Percentiles rank a stretch among this genome's conserved stretches.
phyloP scores from a whole-genome alignment of 768 basidiomycete species.

The Rhodotorula kratochvilovae region DNA sequence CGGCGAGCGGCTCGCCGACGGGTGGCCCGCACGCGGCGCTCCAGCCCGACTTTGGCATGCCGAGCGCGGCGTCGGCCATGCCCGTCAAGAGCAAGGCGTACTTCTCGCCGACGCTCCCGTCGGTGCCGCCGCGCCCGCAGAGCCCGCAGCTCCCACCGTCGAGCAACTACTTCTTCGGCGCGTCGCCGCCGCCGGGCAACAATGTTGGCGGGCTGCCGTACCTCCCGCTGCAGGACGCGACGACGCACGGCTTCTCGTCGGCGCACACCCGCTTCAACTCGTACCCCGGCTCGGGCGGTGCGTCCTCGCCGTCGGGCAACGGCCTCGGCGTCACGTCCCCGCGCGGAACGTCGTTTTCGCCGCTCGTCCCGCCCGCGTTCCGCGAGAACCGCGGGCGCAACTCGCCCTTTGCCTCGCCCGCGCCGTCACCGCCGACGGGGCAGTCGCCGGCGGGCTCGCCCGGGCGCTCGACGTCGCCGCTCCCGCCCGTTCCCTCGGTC shows the following conservation, averaged over 20 bases:
- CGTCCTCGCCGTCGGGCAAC: not conserved
- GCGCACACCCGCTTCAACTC: slow-evolving; percentile 18
- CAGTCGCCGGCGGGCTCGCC: slow-evolving; percentile 8
- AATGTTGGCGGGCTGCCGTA: not conserved
- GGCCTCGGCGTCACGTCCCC: not conserved
- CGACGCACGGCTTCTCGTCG: not conserved
- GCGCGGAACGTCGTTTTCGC: slow-evolving; percentile 5
- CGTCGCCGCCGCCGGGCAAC: not conserved
- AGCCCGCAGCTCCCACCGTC: slow-evolving; percentile 5
- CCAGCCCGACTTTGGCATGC: slow-evolving; percentile 29
- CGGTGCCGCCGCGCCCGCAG: not conserved
- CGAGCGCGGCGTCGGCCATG: not conserved
- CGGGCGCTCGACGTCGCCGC: not conserved
- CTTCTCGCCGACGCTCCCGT: slow-evolving; percentile 27
- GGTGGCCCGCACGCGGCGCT: slow-evolving; percentile 4
- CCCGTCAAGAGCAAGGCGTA: slow-evolving; percentile 1
- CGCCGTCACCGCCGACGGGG: slow-evolving; percentile 13
- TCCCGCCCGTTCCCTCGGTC: not conserved
- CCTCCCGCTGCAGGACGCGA: slow-evolving; percentile 19
- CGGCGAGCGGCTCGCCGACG: not conserved
- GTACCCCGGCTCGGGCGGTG: slow-evolving; percentile 2
- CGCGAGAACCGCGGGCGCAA: slow-evolving; percentile 14
- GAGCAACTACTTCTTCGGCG: slow-evolving; percentile 15
- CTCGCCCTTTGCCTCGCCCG: slow-evolving; percentile 8
- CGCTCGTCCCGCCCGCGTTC: slow-evolving; percentile 34